Evolutionary conservation across 23 red algal species (phyloP), one percentile per base, ranked within the genome.

Genomic region (Agarophyton chilense): DNA sequence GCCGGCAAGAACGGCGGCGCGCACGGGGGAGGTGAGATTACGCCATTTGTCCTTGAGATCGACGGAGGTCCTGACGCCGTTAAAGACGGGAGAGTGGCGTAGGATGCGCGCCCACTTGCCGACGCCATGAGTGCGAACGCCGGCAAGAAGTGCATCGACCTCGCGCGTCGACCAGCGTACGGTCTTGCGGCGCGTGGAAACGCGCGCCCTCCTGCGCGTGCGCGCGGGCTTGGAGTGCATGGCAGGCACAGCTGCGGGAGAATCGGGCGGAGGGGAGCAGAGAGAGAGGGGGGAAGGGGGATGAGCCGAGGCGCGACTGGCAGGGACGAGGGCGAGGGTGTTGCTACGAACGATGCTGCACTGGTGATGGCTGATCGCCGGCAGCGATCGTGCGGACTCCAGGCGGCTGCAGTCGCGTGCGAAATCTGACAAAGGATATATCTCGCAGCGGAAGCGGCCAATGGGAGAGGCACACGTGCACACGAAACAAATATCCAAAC

Each of bases 21-120:
- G 63, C 14, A 87, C 67, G 61, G 82, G 82, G 12, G 82, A 87
- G 44, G 82, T 87, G 14, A 90, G 72, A 64, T 90, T 90, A 5
- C 86, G 86, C 86, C 86, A 90, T 56, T 90, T 90, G 53, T 90
- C 86, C 73, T 90, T 90, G 12, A 90, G 73, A 67, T 90, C 86
- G 62, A 90, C 73, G 32, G 55, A 66, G 22, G 86, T 90, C 10
- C 86, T 66, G 51, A 77, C 73, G 39, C 86, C 86, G n/a, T 77
- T 79, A 56, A 90, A 90, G 46, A 90, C 86, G 35, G 52, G 68
- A 18, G 72, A 78, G 25, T 79, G 72, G 22, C 86, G 86, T 18
- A 90, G 73, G 24, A 90, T 90, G 13, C 63, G 42, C 19, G 86
- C 86, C 86, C 86, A 90, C 44, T 70, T 64, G 55, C 86, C 86